A percentile compares a stretch with the other conserved stretches of the same genome.
Conservation (phyloP, 306 rosid genomes). For the Astragalus glycyphyllos region DNA sequence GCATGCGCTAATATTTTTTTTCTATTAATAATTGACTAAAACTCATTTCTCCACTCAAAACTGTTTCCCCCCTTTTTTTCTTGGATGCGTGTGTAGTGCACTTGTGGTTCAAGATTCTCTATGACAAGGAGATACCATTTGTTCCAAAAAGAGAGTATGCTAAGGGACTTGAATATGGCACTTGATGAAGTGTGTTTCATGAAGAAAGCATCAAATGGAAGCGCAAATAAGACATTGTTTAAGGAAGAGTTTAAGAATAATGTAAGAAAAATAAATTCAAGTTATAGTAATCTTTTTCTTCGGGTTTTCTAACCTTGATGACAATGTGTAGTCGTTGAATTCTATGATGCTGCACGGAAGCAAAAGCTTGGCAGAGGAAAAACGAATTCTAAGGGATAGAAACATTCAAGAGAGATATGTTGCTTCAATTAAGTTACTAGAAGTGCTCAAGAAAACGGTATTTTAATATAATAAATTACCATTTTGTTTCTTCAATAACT, state of each 20-base stretch:
- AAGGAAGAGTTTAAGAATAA: constrained; percentile 29
- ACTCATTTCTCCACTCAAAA: no score
- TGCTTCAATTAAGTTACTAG: constrained; percentile 31
- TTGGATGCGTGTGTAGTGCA: no score
- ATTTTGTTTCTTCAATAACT: not conserved
- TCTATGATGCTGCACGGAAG: constrained; percentile 29
- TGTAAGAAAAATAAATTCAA: constrained; percentile 1
- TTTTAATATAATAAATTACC: not conserved
- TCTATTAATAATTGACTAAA: no score
- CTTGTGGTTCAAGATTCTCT: no score
- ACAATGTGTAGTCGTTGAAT: constrained; percentile 24
- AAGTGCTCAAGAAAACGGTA: constrained; percentile 33
- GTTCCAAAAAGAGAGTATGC: constrained; percentile 9
- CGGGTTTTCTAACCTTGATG: no score
- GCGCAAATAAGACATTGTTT: not conserved
- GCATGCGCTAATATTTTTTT: no score
- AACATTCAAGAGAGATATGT: constrained; percentile 15
- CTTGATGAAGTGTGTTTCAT: constrained; percentile 43
- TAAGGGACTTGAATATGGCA: constrained; percentile 24
- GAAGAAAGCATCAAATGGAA: not conserved
- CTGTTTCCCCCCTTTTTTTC: no score
- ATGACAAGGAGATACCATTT: no score
- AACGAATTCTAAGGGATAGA: constrained; percentile 23
- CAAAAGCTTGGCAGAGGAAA: constrained; percentile 37
- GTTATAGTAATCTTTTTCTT: no score